A percentile compares a stretch with the other conserved stretches of the same genome.
Conservation (phyloP, 495 filamentous ascomycete genomes). For the Xylaria intraflava region DNA sequence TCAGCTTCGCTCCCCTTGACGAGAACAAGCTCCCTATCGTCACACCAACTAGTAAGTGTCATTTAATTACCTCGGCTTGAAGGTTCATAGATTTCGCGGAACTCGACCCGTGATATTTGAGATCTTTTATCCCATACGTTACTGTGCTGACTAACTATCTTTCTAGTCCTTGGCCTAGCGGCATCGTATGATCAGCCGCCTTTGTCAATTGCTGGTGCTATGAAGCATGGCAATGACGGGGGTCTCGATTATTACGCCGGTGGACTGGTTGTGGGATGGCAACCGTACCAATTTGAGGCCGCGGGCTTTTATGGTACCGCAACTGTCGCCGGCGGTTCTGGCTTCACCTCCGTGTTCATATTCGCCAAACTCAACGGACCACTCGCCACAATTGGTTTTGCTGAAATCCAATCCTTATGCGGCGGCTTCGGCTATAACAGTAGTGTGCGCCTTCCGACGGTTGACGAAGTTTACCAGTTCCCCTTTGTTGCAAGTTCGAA, state of each 20-base stretch:
- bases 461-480: conserved; percentile 30
- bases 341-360: conserved; percentile 34
- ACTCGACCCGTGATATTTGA: no score
- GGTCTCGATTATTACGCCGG: conserved; percentile 29
- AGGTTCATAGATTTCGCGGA: no score
- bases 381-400: conserved; percentile 36
- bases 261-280: conserved; percentile 32
- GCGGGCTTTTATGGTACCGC: conserved; percentile 29
- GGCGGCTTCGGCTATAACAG: conserved; percentile 45
- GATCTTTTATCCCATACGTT: no score
- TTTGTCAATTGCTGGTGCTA: conserved; percentile 33
- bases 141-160: no score
- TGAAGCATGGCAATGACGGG: conserved; percentile 21
- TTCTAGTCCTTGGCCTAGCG: no score
- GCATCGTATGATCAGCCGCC: no score
- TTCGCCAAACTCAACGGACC: conserved; percentile 40
- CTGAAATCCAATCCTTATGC: conserved; percentile 31
- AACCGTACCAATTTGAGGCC: conserved; percentile 32
- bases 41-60: no score
- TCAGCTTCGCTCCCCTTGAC: no score
- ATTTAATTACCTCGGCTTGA: no score
- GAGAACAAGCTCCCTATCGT: no score
- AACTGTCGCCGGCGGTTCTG: not conserved
- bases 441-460: conserved; percentile 24
- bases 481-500: conserved; percentile 29